Evolutionary conservation across 345 rosid genomes (phyloP).

Genomic region (Rhizophora apiculata): DNA sequence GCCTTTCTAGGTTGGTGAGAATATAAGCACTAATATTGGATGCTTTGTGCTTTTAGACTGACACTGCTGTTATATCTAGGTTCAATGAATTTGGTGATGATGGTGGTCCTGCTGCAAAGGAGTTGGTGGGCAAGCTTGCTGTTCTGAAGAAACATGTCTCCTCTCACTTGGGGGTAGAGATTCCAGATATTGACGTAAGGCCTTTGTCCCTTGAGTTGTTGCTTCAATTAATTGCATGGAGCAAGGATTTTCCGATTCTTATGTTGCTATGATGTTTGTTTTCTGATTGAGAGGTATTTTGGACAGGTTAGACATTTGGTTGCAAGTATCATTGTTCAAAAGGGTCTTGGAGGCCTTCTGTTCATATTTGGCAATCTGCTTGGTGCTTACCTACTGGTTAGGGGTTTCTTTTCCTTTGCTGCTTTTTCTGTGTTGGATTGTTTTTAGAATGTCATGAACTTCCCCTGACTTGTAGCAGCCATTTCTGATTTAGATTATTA

Average conservation of each 20-base stretch:
- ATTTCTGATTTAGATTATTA: neutral
- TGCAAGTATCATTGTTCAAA: constrained; percentile 26
- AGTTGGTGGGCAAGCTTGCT: constrained; percentile 61
- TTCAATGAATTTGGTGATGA: constrained; percentile 70
- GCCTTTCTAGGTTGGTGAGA: neutral
- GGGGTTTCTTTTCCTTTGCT: neutral
- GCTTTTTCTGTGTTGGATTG: neutral
- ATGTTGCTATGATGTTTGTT: neutral
- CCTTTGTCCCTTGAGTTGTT: neutral
- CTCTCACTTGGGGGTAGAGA: constrained; percentile 40
- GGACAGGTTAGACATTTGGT: constrained; percentile 55
- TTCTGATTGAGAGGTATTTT: constrained; percentile 15
- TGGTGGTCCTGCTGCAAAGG: constrained; percentile 90
- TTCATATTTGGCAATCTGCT: constrained; percentile 68
- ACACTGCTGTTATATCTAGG: constrained; percentile 28
- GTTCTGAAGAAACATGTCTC: constrained; percentile 52
- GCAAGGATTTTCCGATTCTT: neutral
- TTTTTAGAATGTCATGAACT: neutral
- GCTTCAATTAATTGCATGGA: neutral
- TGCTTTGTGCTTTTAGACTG: neutral
- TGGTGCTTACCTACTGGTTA: constrained; percentile 78
- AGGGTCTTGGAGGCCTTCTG: constrained; percentile 77
- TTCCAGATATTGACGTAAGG: constrained; percentile 68
- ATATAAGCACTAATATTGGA: neutral
- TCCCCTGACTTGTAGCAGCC: neutral